Percentiles rank a stretch among this genome's conserved stretches.
Evolutionary conservation across 352 stramenopile genomes (phyloP).

Genomic region (Globisporangium nunn): DNA sequence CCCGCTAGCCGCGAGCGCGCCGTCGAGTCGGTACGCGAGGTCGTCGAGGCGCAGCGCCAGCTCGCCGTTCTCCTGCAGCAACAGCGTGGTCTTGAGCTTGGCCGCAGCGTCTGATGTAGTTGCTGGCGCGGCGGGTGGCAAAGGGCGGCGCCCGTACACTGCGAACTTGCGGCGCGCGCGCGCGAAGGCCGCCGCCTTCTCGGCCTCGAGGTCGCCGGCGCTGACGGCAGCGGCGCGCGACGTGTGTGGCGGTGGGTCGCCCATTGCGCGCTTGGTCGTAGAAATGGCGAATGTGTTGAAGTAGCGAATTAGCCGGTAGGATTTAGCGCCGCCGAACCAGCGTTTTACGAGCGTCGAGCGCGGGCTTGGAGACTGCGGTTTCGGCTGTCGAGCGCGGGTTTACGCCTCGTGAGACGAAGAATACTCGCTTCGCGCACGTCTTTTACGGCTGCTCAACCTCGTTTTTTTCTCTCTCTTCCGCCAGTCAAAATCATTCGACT

Average conservation of each 20-base stretch:
- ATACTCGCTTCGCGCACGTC: too few species aligned
- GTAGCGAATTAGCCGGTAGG: too few species aligned
- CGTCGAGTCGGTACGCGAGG: constrained; percentile 53
- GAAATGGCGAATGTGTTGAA: too few species aligned
- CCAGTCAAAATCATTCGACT: not conserved
- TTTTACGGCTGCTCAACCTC: not conserved
- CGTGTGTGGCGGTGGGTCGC: not conserved
- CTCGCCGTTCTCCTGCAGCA: constrained; percentile 55
- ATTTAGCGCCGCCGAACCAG: too few species aligned
- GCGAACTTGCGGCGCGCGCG: constrained; percentile 35
- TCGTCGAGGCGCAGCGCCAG: constrained; percentile 45
- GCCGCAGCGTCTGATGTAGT: constrained; percentile 5
- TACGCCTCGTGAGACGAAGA: too few species aligned
- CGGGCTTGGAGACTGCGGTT: not conserved
- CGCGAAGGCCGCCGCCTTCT: constrained; percentile 12
- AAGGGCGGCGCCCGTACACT: constrained; percentile 39
- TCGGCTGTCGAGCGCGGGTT: too few species aligned
- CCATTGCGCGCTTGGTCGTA: not conserved
- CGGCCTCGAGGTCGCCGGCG: not conserved
- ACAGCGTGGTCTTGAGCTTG: constrained; percentile 37
- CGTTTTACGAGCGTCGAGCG: too few species aligned
- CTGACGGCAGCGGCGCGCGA: not conserved
- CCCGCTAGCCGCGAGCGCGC: constrained; percentile 1
- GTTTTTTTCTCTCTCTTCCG: not conserved
- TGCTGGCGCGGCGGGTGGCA: constrained; percentile 20